Percentiles rank a stretch among this genome's conserved stretches.
phyloP scores from a whole-genome alignment of 2,329 filamentous ascomycete species.

The Diplodia sapinea region DNA sequence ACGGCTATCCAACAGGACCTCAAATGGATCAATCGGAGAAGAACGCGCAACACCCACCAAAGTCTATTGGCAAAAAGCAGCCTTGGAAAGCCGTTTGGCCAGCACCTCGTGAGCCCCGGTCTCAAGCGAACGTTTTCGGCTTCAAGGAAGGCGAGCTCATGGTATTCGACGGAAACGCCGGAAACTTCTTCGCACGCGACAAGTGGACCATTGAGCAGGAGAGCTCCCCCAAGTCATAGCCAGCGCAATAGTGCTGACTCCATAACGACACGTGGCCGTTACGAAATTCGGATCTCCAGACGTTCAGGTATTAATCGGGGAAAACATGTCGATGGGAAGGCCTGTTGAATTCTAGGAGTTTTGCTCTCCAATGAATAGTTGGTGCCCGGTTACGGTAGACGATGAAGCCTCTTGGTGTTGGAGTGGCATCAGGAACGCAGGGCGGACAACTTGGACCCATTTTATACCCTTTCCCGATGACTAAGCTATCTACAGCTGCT shows the following conservation, averaged over 20 bases:
- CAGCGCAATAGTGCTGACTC: not conserved
- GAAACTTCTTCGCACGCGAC: not conserved
- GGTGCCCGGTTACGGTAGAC: too few species aligned
- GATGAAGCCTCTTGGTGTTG: too few species aligned
- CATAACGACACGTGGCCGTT: too few species aligned
- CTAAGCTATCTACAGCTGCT: too few species aligned
- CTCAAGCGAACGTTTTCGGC: not conserved
- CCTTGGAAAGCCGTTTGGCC: not conserved
- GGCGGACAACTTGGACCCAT: too few species aligned
- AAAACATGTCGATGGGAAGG: too few species aligned
- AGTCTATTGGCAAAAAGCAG: not conserved
- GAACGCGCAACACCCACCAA: not conserved
- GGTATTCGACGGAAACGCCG: not conserved
- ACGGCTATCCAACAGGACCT: not conserved
- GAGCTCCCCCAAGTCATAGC: not conserved
- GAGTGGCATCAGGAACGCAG: too few species aligned
- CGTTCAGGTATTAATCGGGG: too few species aligned
- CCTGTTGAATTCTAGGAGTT: too few species aligned
- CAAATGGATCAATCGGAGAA: not conserved
- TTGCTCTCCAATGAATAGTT: too few species aligned
- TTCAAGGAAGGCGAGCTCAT: not conserved
- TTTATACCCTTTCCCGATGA: too few species aligned
- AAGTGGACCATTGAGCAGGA: slow-evolving; percentile 1
- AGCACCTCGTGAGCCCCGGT: not conserved
- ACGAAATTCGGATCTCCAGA: too few species aligned